phyloP scores from a whole-genome alignment of 2,329 filamentous ascomycete genomes.

The Penicillium sp. region DNA sequence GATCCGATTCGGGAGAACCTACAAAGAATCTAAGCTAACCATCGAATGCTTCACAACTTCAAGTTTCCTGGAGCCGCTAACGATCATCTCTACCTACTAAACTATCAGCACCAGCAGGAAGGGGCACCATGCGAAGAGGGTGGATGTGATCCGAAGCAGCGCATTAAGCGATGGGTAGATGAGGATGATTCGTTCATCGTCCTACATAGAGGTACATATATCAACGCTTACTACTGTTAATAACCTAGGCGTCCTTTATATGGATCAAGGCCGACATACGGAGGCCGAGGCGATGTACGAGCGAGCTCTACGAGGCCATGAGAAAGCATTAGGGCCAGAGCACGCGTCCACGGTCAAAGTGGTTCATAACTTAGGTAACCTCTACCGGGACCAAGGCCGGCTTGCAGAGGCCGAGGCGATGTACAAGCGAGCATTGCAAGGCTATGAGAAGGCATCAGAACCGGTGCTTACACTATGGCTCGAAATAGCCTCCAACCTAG shows the following conservation, averaged over 20 bases:
- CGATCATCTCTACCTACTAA: background rate
- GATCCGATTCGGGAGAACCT: background rate
- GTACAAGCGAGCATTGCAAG: background rate
- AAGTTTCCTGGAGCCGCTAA: background rate
- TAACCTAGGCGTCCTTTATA: background rate
- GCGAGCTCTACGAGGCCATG: background rate
- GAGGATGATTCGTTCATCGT: background rate
- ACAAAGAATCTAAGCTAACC: background rate
- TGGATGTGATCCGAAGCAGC: background rate
- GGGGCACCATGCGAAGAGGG: background rate
- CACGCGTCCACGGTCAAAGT: background rate
- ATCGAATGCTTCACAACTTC: background rate
- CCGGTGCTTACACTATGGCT: too few relatives aligned
- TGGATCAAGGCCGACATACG: background rate
- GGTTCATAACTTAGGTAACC: background rate
- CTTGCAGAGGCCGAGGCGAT: conserved; percentile 1
- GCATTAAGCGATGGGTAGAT: background rate
- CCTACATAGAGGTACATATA: conserved; percentile 14
- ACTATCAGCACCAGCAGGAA: background rate
- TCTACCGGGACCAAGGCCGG: background rate
- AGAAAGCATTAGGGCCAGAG: conserved; percentile 2
- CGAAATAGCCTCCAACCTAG: too few relatives aligned
- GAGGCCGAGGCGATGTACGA: conserved; percentile 1
- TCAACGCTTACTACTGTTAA: background rate
- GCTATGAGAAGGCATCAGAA: background rate